Evolutionary conservation across 148 eudicot species (phyloP).

Genomic region (Amaranthus palmeri): DNA sequence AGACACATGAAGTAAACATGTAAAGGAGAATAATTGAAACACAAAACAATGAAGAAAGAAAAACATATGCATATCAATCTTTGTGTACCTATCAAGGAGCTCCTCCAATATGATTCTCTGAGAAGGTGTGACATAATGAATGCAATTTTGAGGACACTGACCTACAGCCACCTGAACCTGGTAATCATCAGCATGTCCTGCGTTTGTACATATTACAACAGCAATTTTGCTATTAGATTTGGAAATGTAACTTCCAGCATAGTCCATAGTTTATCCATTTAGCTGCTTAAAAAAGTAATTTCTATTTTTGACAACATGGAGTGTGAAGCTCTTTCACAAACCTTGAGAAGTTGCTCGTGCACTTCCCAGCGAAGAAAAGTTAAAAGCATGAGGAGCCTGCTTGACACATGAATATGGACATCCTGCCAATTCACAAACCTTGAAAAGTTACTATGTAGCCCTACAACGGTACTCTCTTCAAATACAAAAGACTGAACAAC

Average conservation of each 20-base stretch:
- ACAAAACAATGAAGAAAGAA: not conserved
- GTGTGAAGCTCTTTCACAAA: slow-evolving; percentile 21
- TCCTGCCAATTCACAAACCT: slow-evolving; percentile 53
- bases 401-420: slow-evolving; percentile 92
- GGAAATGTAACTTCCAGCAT: not conserved
- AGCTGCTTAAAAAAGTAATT: not conserved
- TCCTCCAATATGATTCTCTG: slow-evolving; percentile 88
- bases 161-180: slow-evolving; percentile 75
- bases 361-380: slow-evolving; percentile 61
- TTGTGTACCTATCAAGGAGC: slow-evolving; percentile 64
- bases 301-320: not conserved
- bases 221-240: slow-evolving; percentile 4
- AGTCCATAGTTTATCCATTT: not conserved
- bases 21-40: not conserved
- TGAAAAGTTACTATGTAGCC: too few relatives aligned
- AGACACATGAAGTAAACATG: not conserved
- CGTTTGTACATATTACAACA: not conserved
- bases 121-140: slow-evolving; percentile 90
- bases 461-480: too few relatives aligned
- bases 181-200: slow-evolving; percentile 69
- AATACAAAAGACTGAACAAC: too few relatives aligned
- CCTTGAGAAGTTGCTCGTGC: slow-evolving; percentile 85
- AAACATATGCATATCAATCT: not conserved
- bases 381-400: slow-evolving; percentile 77
- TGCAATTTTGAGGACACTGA: slow-evolving; percentile 91